Evolutionary conservation across 1,139 yeast species (phyloP), one percentile per base, ranked within the genome.

Genomic region (Pneumocystis canis): DNA sequence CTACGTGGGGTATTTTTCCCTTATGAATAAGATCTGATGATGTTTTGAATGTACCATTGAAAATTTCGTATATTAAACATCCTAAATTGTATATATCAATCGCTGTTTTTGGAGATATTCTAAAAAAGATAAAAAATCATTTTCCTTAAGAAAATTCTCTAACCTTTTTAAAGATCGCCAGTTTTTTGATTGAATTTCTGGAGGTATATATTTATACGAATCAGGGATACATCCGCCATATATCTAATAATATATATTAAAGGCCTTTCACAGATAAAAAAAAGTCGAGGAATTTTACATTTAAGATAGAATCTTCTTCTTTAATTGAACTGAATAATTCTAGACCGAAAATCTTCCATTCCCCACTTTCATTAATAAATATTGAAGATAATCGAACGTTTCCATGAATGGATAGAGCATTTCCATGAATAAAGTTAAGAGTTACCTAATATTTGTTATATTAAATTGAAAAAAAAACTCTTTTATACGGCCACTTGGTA

Each of bases 291-390:
- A 20, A 6, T 2, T 20, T 35, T 61, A 60, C 35, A 30, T 61
- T 57, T 32, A 69, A 62, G 0, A 69, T 63, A 16, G 68, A 67
- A n/a, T 71, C 73, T 58, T 68, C 68, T 54, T 67, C 71, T 31
- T 65, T 68, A 11, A 69, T 63, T n/a, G 68, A 63, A 6, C 85
- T 79, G 63, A 86, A 77, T 3, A 87, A 73, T 72, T 90, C 97
- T 69, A 89, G 82, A 0, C 96, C 96, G 67, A 87, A 87, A 32
- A 90, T 72, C 65, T 84, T 85, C 94, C 96, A 88, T 70, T 87
- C 95, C 7, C 96, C 95, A 56, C 77, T 71, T 30, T 78, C 80
- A 63, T 81, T 85, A 16, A 88, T 83, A 72, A 75, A 89, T 0
- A 90, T 78, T 0, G 87, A 80, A 57, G 80, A 78, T 35, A 75